Base-by-base conservation (phyloP, 352 stramenopile genomes). In the Pythium aristosporum region DNA sequence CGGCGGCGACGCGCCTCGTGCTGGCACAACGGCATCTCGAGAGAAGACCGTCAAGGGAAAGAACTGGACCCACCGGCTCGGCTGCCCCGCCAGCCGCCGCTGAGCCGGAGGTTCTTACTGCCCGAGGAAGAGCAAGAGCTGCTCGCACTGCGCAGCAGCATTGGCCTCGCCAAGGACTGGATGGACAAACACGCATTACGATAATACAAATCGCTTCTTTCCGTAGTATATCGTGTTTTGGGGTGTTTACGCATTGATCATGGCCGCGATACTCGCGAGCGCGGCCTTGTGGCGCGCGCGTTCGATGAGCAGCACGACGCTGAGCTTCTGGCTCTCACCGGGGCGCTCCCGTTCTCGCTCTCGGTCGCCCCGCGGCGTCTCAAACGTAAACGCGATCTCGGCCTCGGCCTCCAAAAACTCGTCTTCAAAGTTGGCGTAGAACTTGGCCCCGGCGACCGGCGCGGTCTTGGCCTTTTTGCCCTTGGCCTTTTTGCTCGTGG, bases 341-440 rank as follows among this genome's bases (percentile, higher is more conserved):
- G 46, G 63, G 2, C 71, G 62, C 46, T 91, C 82, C 56, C 77
- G 79, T 43, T 92, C 67, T 5, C 71, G 58, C 43, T 91, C 81
- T 58, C 80, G 79, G 41, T 92, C 84, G 57, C 78, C 73, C 56
- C 85, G 72, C 12, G 84, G 82, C 6, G 77, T 85, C 52, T 93
- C 82, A 56, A 95, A 91, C 15, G 81, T 67, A 64, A 91, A 95
- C 41, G 51, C 54, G 20, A 93, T 28, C 50, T 91, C 75, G 13
- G 82, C 87, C 34, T 92, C 78, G 49, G 82, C 71, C 69, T 93
- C 82, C 12, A 93, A 65, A 66, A 95, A 95, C 63, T 95, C 87
- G 63, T 95, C 87, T 59, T 95, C 87, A 66, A 95, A 95, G 71
- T 95, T 92, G 69, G 80, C 67, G 62, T 88, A 95, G 59, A 89